Evolutionary conservation across 2,329 filamentous ascomycete genomes (phyloP).

Genomic region (Periconia digitata): DNA sequence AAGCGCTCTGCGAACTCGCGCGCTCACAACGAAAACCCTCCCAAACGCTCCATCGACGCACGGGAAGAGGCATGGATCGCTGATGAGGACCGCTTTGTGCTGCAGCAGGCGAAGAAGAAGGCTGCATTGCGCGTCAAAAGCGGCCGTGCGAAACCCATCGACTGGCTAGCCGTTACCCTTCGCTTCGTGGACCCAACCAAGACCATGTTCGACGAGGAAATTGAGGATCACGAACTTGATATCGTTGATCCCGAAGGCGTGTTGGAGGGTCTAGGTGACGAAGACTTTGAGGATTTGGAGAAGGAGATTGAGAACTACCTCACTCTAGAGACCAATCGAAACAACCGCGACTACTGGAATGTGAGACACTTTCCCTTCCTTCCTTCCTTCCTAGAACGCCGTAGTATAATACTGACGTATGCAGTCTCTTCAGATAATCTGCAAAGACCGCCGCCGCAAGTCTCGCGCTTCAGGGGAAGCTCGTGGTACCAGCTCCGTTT

Average conservation of each 20-base stretch:
- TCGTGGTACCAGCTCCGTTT: constrained; percentile 78
- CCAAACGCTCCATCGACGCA: constrained; percentile 49
- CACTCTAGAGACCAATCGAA: constrained; percentile 73
- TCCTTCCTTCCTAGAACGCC: constrained; percentile 14
- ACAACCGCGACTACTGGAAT: constrained; percentile 86
- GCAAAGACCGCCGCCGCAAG: constrained; percentile 72
- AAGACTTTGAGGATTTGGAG: constrained; percentile 73
- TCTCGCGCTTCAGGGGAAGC: constrained; percentile 61
- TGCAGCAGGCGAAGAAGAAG: constrained; percentile 98
- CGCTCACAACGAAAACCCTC: constrained; percentile 34
- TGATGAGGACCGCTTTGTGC: constrained; percentile 91
- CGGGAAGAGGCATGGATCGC: constrained; percentile 72
- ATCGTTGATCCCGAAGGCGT: constrained; percentile 80
- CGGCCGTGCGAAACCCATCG: constrained; percentile 86
- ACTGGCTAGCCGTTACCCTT: constrained; percentile 89
- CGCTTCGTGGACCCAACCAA: constrained; percentile 84
- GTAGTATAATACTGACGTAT: constrained; percentile 14
- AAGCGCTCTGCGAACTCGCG: constrained; percentile 50
- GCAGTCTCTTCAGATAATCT: constrained; percentile 79
- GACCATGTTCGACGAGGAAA: constrained; percentile 78
- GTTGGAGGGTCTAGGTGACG: constrained; percentile 69
- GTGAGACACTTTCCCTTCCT: constrained; percentile 43
- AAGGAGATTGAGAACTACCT: constrained; percentile 80
- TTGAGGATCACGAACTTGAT: constrained; percentile 72
- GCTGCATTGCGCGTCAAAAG: constrained; percentile 92